A percentile compares a stretch with the other conserved stretches of the same genome.
These are phyloP conservation scores for Clonostachys rosea DNA, from an alignment of 2,329 filamentous ascomycete genomes.

Conservation along the genomic window DNA sequence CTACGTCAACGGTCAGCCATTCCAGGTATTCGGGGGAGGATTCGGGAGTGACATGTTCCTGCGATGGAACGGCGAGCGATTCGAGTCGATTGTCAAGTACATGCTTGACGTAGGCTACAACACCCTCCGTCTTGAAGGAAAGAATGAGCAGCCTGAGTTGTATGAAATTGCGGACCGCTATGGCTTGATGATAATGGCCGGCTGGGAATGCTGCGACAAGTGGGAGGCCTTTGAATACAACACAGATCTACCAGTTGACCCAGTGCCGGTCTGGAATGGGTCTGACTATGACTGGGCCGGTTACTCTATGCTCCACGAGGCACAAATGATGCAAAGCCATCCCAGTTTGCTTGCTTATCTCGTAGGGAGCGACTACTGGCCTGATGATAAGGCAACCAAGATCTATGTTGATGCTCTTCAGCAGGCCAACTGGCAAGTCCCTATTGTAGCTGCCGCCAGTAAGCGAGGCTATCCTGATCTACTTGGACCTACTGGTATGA, in stretches of 20 bases:
- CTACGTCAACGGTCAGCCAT: slow-evolving; percentile 48
- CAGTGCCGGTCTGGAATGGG: slow-evolving; percentile 36
- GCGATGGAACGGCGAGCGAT: slow-evolving; percentile 44
- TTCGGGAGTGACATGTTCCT: slow-evolving; percentile 60
- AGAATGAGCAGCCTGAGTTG: slow-evolving; percentile 57
- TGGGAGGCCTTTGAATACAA: slow-evolving; percentile 64
- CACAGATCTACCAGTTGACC: slow-evolving; percentile 35
- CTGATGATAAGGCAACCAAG: slow-evolving; percentile 47
- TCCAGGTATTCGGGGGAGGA: slow-evolving; percentile 57
- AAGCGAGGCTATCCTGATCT: slow-evolving; percentile 45
- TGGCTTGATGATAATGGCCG: slow-evolving; percentile 57
- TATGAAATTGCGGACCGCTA: slow-evolving; percentile 54
- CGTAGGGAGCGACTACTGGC: slow-evolving; percentile 60
- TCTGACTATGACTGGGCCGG: slow-evolving; percentile 51
- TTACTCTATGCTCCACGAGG: slow-evolving; percentile 54
- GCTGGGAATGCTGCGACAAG: slow-evolving; percentile 66
- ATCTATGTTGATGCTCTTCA: slow-evolving; percentile 47
- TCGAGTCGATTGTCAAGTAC: slow-evolving; percentile 44
- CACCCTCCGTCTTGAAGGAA: slow-evolving; percentile 59
- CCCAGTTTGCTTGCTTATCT: slow-evolving; percentile 54
- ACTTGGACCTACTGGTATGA: slow-evolving; percentile 55
- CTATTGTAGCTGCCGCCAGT: slow-evolving; percentile 52
- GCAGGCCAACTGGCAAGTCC: slow-evolving; percentile 47
- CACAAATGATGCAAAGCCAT: slow-evolving; percentile 53
- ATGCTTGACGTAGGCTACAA: slow-evolving; percentile 59